Evolutionary conservation across 768 basidiomycete species (phyloP).

Genomic region (Cubamyces sp.): DNA sequence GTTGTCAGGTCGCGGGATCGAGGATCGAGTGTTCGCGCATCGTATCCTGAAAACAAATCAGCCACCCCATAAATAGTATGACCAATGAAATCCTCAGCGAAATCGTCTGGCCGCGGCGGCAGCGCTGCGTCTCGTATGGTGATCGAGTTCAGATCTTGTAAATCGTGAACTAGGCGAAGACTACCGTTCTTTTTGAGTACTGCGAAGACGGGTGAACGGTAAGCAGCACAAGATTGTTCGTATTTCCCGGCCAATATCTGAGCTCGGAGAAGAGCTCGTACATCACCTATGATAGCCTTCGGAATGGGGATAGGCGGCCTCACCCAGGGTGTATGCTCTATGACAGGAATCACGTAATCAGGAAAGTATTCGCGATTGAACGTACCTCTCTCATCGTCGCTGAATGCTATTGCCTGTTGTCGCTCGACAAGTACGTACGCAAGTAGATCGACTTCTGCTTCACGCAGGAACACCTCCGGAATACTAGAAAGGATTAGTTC

Average conservation of each 20-base stretch:
- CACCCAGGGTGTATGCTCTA: slow-evolving; percentile 41
- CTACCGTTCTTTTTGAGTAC: slow-evolving; percentile 26
- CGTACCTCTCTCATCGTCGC: slow-evolving; percentile 35
- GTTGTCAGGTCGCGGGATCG: too few relatives aligned
- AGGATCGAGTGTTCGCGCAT: too few relatives aligned
- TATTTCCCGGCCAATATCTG: slow-evolving; percentile 22
- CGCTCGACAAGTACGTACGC: slow-evolving; percentile 18
- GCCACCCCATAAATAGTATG: too few relatives aligned
- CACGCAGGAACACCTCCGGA: slow-evolving; percentile 12
- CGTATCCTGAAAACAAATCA: too few relatives aligned
- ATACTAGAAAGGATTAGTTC: slow-evolving; percentile 26
- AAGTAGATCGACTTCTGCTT: slow-evolving; percentile 23
- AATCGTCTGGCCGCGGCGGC: slow-evolving; percentile 24
- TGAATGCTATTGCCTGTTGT: slow-evolving; percentile 31
- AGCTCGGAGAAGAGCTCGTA: slow-evolving; percentile 3
- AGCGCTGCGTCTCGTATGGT: slow-evolving; percentile 26
- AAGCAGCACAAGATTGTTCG: slow-evolving; percentile 27
- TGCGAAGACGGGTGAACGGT: slow-evolving; percentile 24
- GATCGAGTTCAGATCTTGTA: slow-evolving; percentile 27
- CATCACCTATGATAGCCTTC: slow-evolving; percentile 6
- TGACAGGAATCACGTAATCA: slow-evolving; percentile 38
- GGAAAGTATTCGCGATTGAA: slow-evolving; percentile 39
- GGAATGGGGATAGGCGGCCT: slow-evolving; percentile 28
- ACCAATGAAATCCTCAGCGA: slow-evolving; percentile 28
- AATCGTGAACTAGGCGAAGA: slow-evolving; percentile 24